A percentile compares a stretch with the other conserved stretches of the same genome.
Conservation (phyloP, 306 rosid species). For the Cicer judaicum region DNA sequence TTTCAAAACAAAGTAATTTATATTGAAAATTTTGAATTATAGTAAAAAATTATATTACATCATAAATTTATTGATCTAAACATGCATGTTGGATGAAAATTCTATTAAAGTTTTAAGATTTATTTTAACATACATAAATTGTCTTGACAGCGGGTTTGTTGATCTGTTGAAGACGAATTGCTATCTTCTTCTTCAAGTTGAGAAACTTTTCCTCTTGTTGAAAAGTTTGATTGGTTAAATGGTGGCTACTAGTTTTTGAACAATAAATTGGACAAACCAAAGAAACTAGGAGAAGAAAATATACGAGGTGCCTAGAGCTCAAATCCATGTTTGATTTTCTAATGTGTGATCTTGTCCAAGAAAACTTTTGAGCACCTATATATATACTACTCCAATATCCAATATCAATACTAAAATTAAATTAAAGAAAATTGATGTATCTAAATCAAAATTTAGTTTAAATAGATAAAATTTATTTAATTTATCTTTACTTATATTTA, state of each 20-base stretch:
- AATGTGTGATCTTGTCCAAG: constrained; percentile 47
- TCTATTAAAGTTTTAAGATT: neutral
- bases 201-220: constrained; percentile 57
- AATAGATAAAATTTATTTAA: too few relatives aligned
- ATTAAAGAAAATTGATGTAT: neutral
- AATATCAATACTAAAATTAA: neutral
- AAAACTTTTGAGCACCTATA: constrained; percentile 32
- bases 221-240: constrained; percentile 60
- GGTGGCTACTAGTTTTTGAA: constrained; percentile 37
- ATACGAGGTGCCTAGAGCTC: constrained; percentile 52
- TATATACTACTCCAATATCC: constrained; percentile 37
- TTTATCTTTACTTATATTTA: constrained; percentile 4
- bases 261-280: constrained; percentile 53
- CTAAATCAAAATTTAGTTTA: too few relatives aligned
- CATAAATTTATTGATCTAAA: too few relatives aligned
- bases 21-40: too few relatives aligned
- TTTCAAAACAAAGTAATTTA: too few relatives aligned
- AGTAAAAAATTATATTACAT: too few relatives aligned
- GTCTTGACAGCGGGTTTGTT: constrained; percentile 80
- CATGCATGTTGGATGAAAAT: too few relatives aligned
- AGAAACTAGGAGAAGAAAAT: constrained; percentile 62
- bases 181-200: constrained; percentile 52
- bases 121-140: constrained; percentile 65
- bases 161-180: constrained; percentile 63
- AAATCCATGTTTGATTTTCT: constrained; percentile 62